These are phyloP conservation scores for Verticillium zaregamsianum DNA, from an alignment of 2,329 filamentous ascomycete species.

Conservation along the genomic window DNA sequence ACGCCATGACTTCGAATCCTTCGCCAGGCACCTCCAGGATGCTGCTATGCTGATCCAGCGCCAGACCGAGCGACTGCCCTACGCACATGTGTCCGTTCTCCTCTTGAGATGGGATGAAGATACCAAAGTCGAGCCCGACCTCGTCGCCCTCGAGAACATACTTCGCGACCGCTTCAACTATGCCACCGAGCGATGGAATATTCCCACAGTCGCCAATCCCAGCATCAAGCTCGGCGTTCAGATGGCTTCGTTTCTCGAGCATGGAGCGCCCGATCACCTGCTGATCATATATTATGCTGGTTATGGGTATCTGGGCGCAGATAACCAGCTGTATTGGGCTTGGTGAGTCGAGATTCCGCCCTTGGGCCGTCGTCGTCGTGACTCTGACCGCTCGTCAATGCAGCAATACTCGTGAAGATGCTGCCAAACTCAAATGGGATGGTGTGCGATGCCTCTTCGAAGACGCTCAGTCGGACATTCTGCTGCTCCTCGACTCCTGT, in stretches of 20 bases:
- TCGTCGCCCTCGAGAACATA: constrained; percentile 51
- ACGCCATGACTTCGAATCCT: constrained; percentile 61
- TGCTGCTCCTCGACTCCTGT: constrained; percentile 60
- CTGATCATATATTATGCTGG: constrained; percentile 63
- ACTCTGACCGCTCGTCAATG: constrained; percentile 28
- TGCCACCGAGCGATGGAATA: constrained; percentile 55
- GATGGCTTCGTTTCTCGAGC: constrained; percentile 56
- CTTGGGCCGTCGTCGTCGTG: background rate
- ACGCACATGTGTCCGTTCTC: constrained; percentile 56
- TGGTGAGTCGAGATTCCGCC: constrained; percentile 43
- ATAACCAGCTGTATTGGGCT: constrained; percentile 63
- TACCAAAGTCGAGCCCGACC: constrained; percentile 45
- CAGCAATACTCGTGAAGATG: constrained; percentile 54
- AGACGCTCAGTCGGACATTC: constrained; percentile 58
- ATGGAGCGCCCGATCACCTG: constrained; percentile 53
- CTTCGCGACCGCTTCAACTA: constrained; percentile 59
- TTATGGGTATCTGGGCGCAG: constrained; percentile 52
- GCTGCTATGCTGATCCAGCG: constrained; percentile 64
- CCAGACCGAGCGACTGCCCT: constrained; percentile 54
- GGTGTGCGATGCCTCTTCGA: constrained; percentile 59
- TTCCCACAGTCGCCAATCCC: constrained; percentile 55
- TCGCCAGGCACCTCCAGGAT: constrained; percentile 64
- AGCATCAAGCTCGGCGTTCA: constrained; percentile 58
- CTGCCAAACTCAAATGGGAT: constrained; percentile 60
- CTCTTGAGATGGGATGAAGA: constrained; percentile 62